A percentile compares a stretch with the other conserved stretches of the same genome.
phyloP scores from a whole-genome alignment of 2,329 filamentous ascomycete species.

The Penicillium sp. region DNA sequence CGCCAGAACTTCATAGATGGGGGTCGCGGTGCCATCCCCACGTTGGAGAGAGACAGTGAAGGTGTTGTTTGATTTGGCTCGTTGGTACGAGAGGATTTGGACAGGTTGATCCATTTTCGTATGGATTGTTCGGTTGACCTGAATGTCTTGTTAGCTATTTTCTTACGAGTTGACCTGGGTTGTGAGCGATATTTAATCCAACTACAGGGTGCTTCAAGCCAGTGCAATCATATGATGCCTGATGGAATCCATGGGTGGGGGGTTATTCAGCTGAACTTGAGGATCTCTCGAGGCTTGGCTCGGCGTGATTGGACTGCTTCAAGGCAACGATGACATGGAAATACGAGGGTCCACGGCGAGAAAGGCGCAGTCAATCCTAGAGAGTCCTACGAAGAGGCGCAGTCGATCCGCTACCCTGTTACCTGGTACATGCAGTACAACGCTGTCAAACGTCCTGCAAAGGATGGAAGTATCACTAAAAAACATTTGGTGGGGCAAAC shows the following conservation, averaged over 20 bases:
- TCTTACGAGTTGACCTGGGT: not conserved
- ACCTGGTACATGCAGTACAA: not conserved
- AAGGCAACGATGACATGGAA: not conserved
- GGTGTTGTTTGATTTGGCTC: not conserved
- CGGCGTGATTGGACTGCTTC: not conserved
- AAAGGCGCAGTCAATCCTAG: not conserved
- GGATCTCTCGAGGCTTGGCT: not conserved
- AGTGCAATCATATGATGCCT: not conserved
- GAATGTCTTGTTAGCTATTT: not conserved
- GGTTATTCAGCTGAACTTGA: not conserved
- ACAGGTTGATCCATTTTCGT: not conserved
- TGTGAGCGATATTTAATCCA: not conserved
- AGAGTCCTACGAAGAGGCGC: not conserved
- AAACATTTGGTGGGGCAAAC: too few species aligned
- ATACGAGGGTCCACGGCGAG: not conserved
- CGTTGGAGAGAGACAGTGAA: not conserved
- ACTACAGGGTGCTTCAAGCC: not conserved
- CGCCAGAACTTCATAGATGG: not conserved
- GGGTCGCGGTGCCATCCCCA: not conserved
- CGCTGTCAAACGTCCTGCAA: not conserved
- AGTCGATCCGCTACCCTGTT: not conserved
- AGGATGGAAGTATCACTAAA: not conserved
- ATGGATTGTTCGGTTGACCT: too few species aligned
- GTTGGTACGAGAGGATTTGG: not conserved
- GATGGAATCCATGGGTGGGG: not conserved